Base-by-base conservation (phyloP, 148 eudicot species). In the Selenicereus undatus region DNA sequence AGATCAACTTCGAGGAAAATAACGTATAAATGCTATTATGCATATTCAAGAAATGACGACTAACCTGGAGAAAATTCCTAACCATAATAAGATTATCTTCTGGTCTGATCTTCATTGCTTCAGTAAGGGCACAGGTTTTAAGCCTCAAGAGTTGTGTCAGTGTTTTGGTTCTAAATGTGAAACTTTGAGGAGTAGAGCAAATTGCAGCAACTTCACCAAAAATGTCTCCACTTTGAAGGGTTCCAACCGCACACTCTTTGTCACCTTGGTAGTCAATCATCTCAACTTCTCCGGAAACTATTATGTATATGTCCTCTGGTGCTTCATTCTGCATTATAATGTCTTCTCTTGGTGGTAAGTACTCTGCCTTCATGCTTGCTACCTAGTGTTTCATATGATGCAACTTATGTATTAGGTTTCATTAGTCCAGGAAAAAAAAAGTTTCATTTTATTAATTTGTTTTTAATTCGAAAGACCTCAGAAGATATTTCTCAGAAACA, bases 161-260 rank as follows among this genome's bases (percentile, higher is more conserved):
- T 12, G 94, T 88, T 85, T 88, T 94, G 9, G 98, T 94, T 42
- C 97, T 88, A 71, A 88, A 90, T 5, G 93, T 90, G 56, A 82
- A 89, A 75, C 83, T 81, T 70, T 94, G 97, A 69, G 97, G 93
- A 66, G 81, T 89, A 22, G 88, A 86, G 76, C 94, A 93, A 39
- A 94, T 83, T 24, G 93, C 97, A 45, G 94, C 95, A 24, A 93
- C 87, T 82, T 94, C 98, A 20, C 98, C 98, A 86, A 94, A 94
- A 82, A 93, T 88, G 73, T 93, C 95, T 9, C 93, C 94, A 0
- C 90, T 77, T 32, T 68, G 86, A 13, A 90, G 81, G 13, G 69
- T 81, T 78, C 91, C 88, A 29, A 93, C 84, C 13, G 83, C 86
- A 60, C 66, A 83, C 75, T 92, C 91, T 74, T 82, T 89, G 21